Evolutionary conservation across 495 filamentous ascomycete species (phyloP), one percentile per base, ranked within the genome.

Genomic region (Aspergillus biplanus): DNA sequence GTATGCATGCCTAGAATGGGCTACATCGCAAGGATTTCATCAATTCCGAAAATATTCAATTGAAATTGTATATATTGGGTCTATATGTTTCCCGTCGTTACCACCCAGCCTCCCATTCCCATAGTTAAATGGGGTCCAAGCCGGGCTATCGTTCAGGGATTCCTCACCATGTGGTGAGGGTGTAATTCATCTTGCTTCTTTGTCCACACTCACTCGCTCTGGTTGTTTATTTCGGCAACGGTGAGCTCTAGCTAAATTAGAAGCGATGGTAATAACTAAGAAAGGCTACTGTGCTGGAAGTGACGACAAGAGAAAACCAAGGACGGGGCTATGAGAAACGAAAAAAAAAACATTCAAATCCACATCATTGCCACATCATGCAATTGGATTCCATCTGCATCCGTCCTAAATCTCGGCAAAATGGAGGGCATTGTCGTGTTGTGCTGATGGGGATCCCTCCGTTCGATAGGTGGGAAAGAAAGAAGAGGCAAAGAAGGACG

Each of bases 191-290:
- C 78, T 88, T 76, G 86, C 86, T 87, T 86, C 85, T 76, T 74
- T 84, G 80, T 88, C 85, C 82, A 88, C 86, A 86, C 86, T 82
- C 77, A 79, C 81, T 68, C 80, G 77, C 80, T 84, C 83, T 85
- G 75, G 78, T 76, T 69, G 65, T 72, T 58, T 66, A 78, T 78
- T 77, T 79, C 78, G 83, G 69, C 76, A 83, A 84, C 80, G 86
- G 77, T 81, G 76, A 83, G 86, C 84, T 88, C 86, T 88, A 88
- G 86, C 86, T 80, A 78, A 78, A 81, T 78, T 83, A 83, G 80
- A 84, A 84, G 83, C 83, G 69, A 15, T 27, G 33, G 33, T 33
- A 21, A 50, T n/a, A n/a, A n/a, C n/a, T n/a, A 52, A 46, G 12
- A 44, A 27, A 27, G 21, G 21, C 21, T 27, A 27, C 21, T 1